Evolutionary conservation across 345 rosid genomes (phyloP).

Genomic region (Acer campestre): DNA sequence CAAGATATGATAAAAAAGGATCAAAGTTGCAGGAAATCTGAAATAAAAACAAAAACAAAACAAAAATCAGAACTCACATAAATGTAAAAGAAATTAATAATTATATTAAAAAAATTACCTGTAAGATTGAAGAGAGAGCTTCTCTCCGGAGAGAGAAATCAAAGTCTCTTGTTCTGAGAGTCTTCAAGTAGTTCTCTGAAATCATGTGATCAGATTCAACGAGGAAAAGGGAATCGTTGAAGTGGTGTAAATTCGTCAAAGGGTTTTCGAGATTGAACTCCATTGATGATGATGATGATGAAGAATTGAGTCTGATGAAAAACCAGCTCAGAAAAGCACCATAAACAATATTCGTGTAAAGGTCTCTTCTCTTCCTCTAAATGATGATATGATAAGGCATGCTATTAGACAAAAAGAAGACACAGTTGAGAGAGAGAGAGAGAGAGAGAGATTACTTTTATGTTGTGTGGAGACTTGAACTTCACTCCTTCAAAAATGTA

Average conservation of each 20-base stretch:
- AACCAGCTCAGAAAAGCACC: constrained; percentile 8
- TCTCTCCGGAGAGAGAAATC: constrained; percentile 45
- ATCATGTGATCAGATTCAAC: constrained; percentile 74
- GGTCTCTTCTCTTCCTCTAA: background rate
- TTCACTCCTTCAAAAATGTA: constrained; percentile 26
- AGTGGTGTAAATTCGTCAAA: constrained; percentile 32
- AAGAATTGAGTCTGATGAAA: background rate
- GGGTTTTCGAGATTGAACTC: constrained; percentile 83
- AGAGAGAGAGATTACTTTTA: background rate
- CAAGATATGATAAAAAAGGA: constrained; percentile 63
- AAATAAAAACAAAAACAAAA: constrained; percentile 8
- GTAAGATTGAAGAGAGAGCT: constrained; percentile 47
- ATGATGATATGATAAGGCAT: background rate
- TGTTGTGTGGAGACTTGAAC: constrained; percentile 19
- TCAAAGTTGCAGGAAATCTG: constrained; percentile 46
- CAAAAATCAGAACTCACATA: background rate
- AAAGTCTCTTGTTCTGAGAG: constrained; percentile 39
- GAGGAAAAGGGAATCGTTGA: constrained; percentile 46
- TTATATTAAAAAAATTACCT: constrained; percentile 27
- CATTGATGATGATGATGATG: constrained; percentile 34
- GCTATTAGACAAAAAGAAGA: constrained; percentile 13
- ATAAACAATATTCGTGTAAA: background rate
- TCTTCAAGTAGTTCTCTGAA: constrained; percentile 36
- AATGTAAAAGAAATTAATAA: background rate
- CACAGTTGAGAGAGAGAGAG: background rate